Base-by-base conservation (phyloP, 371 early-diverging fungal species). In the Choanephora cucurbitarum region DNA sequence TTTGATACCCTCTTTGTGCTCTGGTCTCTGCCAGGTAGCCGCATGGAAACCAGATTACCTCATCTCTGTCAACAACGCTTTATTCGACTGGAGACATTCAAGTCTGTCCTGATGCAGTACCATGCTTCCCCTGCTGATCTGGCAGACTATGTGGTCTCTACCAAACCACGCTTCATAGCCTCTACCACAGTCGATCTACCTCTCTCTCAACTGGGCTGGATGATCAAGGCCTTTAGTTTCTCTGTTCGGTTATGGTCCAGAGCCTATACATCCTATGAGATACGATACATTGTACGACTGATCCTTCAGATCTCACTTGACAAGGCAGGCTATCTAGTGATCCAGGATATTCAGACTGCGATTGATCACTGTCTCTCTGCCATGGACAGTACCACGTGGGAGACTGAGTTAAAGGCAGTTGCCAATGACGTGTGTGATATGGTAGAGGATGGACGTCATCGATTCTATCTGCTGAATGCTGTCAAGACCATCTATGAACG, bases 291-390 rank as follows among this genome's bases (percentile, higher is more conserved):
- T 10, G 24, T 66, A 13, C 49, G 67, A 10, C 8, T 73, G 3
- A 45, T 77, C 10, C 34, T 73, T 13, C 69, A 68, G 31, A 49
- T 77, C 14, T 67, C 64, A 0, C 6, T 73, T 43, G 77, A 77
- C 43, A 62, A 61, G 19, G 44, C 55, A 2, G 67, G 73, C 19
- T 40, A 47, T 14, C 37, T 62, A 11, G 40, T 71, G 6, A 39
- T 58, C 14, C 60, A 66, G 17, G 66, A 69, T 13, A 57, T 77
- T 32, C 67, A 77, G 49, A 55, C 61, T 4, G 59, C 62, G 0
- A 58, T 77, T n/a, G 69, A 64, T 22, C 57, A 62, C 17, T 66
- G 70, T 22, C 31, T 70, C 42, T 45, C 49, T 34, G 62, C 63
- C 9, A 43, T 62, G 43, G 41, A 59, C 2, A 19, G 31, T 7